Conservation (phyloP, 2,329 filamentous ascomycete genomes). For the Chrysosporium keratinophilum region DNA sequence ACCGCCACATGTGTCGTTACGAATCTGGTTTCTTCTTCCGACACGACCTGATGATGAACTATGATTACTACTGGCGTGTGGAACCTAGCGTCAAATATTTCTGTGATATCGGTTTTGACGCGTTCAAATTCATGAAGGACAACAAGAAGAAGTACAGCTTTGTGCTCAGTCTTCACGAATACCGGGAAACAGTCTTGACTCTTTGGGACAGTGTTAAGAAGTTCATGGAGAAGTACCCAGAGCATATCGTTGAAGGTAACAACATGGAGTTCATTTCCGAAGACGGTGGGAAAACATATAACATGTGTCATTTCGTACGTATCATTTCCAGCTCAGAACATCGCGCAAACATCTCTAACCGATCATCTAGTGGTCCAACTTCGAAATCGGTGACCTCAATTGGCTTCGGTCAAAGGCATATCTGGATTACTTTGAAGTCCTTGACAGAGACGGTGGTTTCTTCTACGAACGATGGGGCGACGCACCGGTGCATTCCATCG, state of each 20-base stretch:
- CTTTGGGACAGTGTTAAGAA: slow-evolving; percentile 93
- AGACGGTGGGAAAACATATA: slow-evolving; percentile 83
- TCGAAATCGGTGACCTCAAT: slow-evolving; percentile 86
- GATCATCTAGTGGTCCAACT: slow-evolving; percentile 81
- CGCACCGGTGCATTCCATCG: slow-evolving; percentile 96
- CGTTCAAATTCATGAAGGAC: slow-evolving; percentile 93
- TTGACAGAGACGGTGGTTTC: slow-evolving; percentile 89
- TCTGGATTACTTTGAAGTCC: slow-evolving; percentile 75
- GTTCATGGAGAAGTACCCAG: slow-evolving; percentile 81
- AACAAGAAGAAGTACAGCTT: slow-evolving; percentile 98
- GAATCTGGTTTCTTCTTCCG: slow-evolving; percentile 99
- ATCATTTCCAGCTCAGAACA: background rate
- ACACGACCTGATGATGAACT: slow-evolving; percentile 84
- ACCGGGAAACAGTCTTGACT: slow-evolving; percentile 88
- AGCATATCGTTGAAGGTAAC: slow-evolving; percentile 76
- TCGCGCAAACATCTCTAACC: slow-evolving; percentile 14
- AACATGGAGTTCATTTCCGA: slow-evolving; percentile 86
- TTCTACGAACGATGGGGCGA: slow-evolving; percentile 99
- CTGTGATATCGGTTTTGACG: slow-evolving; percentile 91
- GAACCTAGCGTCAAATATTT: slow-evolving; percentile 94
- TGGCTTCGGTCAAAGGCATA: slow-evolving; percentile 89
- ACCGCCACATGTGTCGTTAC: slow-evolving; percentile 98
- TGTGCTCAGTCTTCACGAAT: slow-evolving; percentile 89
- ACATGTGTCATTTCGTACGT: slow-evolving; percentile 91
- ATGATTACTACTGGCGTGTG: slow-evolving; percentile 99